Base-by-base conservation (phyloP, 78 protist species). In the Dictyostelium capitatum region DNA sequence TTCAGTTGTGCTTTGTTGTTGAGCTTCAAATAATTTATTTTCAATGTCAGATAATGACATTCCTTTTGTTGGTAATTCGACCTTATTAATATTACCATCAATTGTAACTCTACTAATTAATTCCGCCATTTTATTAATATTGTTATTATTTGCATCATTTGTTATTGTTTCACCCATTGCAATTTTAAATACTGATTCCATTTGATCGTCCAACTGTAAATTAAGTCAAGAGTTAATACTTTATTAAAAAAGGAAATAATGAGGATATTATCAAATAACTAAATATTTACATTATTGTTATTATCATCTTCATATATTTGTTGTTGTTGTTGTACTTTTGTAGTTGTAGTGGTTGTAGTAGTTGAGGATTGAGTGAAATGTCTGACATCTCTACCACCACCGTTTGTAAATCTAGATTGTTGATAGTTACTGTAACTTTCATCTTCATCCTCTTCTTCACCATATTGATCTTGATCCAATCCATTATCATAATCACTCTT, bases 181-280 rank as follows among this genome's bases (percentile, higher is more conserved):
- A 46, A 85, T 85, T n/a, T 85, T 85, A 30, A 85, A 85, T 41
- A 85, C 80, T 75, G 92, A 85, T 75, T 85, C 92, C 43, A 82
- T 51, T 69, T 82, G 90, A 70, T 85, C 92, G 28, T 69, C 80
- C 67, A 75, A 65, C 92, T 84, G 20, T 69, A 9, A 37, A 67
- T 11, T n/a, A n/a, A n/a, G n/a, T n/a, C n/a, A 69, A 37, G 17
- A 15, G 9, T 11, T 19, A 30, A 67, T 30, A 32, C 4, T 10
- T 14, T 15, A 67, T 32, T 12, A 17, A 32, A 12, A 25, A 32
- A 32, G 19, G 4, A 20, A 72, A 43, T 41, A 32, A 9, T 37
- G 0, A 32, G 28, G 7, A 1, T 62, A 37, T 62, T 62, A 62
- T 25, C 10, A 57, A 57, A 12, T 8, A 70, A 32, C 78, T 41